Percentiles rank a stretch among this genome's conserved stretches.
phyloP scores from a whole-genome alignment of 2,329 filamentous ascomycete genomes.

The Orbilia ellipsospora region DNA sequence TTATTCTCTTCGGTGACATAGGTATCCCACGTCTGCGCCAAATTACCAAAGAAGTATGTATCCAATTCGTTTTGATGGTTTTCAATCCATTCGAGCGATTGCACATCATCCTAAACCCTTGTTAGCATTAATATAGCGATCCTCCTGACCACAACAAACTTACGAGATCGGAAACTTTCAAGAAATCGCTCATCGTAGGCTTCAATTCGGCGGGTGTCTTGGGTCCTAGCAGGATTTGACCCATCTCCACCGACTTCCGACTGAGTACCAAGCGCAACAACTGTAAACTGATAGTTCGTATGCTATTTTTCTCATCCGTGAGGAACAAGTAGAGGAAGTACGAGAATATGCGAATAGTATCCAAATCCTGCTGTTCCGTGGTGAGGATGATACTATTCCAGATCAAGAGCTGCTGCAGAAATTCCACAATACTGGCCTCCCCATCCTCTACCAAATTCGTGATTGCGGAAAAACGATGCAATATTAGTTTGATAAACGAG shows the following conservation, averaged over 20 bases:
- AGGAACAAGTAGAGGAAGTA: constrained; percentile 93
- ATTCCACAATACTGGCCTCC: constrained; percentile 72
- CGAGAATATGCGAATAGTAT: constrained; percentile 85
- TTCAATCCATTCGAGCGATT: constrained; percentile 89
- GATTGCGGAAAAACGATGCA: constrained; percentile 62
- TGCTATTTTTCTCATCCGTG: constrained; percentile 69
- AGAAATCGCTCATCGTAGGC: constrained; percentile 43
- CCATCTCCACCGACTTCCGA: constrained; percentile 39
- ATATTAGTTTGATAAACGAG: constrained; percentile 80
- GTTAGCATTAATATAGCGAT: constrained; percentile 1
- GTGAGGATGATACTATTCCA: constrained; percentile 94
- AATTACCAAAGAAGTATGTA: constrained; percentile 79
- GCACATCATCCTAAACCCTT: constrained; percentile 75
- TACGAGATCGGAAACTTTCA: constrained; percentile 52
- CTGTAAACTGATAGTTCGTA: constrained; percentile 51
- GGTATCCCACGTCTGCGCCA: constrained; percentile 86
- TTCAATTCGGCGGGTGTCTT: constrained; percentile 49
- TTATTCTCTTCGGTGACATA: constrained; percentile 86
- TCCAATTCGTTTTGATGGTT: constrained; percentile 82
- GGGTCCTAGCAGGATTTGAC: constrained; percentile 44
- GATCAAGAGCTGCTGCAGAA: constrained; percentile 87
- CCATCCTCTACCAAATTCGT: constrained; percentile 67
- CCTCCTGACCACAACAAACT: neutral
- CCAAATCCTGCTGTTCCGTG: constrained; percentile 79
- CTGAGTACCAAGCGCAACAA: constrained; percentile 39